Evolutionary conservation across 2,329 filamentous ascomycete genomes (phyloP), one percentile per base, ranked within the genome.

Genomic region (Alternaria gaisen): DNA sequence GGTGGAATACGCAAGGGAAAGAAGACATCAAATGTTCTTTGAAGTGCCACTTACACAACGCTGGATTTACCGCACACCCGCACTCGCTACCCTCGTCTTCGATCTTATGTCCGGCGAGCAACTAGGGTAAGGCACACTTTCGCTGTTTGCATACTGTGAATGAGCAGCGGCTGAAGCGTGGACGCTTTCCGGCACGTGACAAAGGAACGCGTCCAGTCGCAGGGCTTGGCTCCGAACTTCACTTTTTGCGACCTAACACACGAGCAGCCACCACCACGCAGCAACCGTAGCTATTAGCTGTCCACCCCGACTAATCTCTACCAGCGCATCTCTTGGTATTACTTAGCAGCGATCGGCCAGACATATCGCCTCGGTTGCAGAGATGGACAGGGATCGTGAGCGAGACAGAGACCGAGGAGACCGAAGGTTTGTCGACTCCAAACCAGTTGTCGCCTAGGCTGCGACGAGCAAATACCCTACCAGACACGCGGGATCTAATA

Each of bases 371-470:
- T 34, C 54, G 44, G 30, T 36, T 53, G 44, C 66, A 61, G 61
- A 48, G 43, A 78, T 79, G 76, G 75, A 78, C 50, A 70, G 76
- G 57, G 79, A 81, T 61, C 73, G 78, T 64, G 79, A 80, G 61
- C 70, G 79, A 67, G 79, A 80, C 58, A 70, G 78, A 58, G 79
- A 81, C 60, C 75, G 79, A 55, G 79, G 79, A 55, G 79, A 80
- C 44, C 72, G 80, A 72, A 81, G 80, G 80, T 82, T 74, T 73
- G 79, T 79, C 60, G 56, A 64, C 64, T 66, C 65, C 56, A 60
- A 24, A 53, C 56, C 59, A 30, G 54, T 38, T 58, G 64, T 47
- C 58, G 61, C 64, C 60, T 63, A 44, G 43, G 48, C 46, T n/a
- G 28, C 34, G 24, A 42, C 46, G 38, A 41, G 58, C 60, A 57